Evolutionary conservation across 345 rosid genomes (phyloP), one percentile per base, ranked within the genome.

Genomic region (Citrus inodora): DNA sequence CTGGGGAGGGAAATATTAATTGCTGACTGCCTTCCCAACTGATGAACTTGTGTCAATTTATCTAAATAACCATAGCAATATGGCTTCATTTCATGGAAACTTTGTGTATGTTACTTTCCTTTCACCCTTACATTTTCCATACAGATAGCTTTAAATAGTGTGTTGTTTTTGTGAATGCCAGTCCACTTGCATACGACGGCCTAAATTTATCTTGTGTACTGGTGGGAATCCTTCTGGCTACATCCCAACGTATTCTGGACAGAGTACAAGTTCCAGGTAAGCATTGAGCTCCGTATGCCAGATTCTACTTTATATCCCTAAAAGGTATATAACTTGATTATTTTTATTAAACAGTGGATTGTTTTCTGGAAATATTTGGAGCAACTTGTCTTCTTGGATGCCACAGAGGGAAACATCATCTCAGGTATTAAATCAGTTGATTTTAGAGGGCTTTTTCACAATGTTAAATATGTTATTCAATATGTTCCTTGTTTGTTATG

Each of bases 171-270:
- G 75, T 75, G 73, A 33, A 67, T 65, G 83, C 51, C 94, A 96
- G 98, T 86, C 98, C 59, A 82, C 92, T 72, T 94, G 93, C 37
- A 80, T 90, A 66, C 89, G 99, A 81, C 85, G 97, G 70, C 97
- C 97, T 58, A 96, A 94, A 74, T 96, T 88, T 87, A 91, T 94
- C 76, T 80, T 94, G 87, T 92, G 94, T 90, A 89, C 97, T 70
- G 97, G 98, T 19, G 99, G 95, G 37, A 92, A 80, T 68, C 82
- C 95, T 75, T 79, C 91, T 25, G 89, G 88, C 71, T 84, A 88
- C 89, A 83, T 92, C 56, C 97, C 99, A 33, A 87, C 97, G 70
- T 86, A 86, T 87, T 60, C 92, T 7, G 82, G 66, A 77, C 97
- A 91, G 78, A 90, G 76, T 75, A 84, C 91, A 16, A 62, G 90